Conservation (phyloP, 2,329 filamentous ascomycete genomes). For the Thielaviopsis euricoi region DNA sequence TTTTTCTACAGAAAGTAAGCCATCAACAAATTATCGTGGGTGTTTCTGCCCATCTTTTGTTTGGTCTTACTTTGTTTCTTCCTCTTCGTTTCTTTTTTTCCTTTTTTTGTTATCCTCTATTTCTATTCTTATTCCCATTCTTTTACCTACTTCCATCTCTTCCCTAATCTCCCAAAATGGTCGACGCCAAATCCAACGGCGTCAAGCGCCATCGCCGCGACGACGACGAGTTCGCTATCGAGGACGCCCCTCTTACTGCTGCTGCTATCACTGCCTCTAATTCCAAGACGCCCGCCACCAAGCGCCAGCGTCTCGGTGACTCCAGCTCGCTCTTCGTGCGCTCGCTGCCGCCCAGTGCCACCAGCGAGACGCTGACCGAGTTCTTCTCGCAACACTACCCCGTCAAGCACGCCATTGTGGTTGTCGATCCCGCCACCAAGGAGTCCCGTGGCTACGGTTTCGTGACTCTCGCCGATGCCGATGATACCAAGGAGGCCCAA, state of each 20-base stretch:
- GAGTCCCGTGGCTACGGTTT: conserved; percentile 87
- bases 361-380: conserved; percentile 66
- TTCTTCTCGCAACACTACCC: conserved; percentile 91
- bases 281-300: conserved; percentile 20
- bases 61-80: conserved; percentile 3
- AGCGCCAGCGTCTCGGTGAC: conserved; percentile 42
- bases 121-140: background rate
- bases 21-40: background rate
- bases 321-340: conserved; percentile 76
- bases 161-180: conserved; percentile 15
- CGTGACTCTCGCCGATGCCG: conserved; percentile 86
- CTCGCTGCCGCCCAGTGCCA: conserved; percentile 61
- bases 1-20: too few relatives aligned
- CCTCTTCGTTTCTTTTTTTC: background rate
- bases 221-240: conserved; percentile 19
- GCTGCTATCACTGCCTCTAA: conserved; percentile 18
- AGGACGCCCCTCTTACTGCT: conserved; percentile 17
- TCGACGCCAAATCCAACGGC: conserved; percentile 17
- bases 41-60: background rate
- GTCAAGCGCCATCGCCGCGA: conserved; percentile 20
- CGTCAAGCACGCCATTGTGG: conserved; percentile 89
- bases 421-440: conserved; percentile 72
- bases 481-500: conserved; percentile 71
- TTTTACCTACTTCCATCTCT: background rate
- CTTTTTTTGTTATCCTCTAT: background rate